These are phyloP conservation scores for Capsella rubella DNA, from an alignment of 441 rosid genomes.

Conservation along the genomic window DNA sequence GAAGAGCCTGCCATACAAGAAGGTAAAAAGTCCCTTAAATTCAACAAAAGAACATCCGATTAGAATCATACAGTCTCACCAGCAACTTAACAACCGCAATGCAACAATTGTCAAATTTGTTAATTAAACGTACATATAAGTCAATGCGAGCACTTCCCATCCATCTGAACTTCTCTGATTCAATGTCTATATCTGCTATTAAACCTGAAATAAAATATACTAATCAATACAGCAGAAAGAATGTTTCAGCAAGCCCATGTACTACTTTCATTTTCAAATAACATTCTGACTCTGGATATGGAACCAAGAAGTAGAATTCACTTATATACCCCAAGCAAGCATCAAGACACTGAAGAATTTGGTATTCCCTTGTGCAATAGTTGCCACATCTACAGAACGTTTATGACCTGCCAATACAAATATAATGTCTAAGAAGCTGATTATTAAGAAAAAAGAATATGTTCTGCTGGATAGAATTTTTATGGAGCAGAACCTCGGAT, in stretches of 20 bases:
- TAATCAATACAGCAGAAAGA: background rate
- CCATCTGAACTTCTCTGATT: slow-evolving; percentile 93
- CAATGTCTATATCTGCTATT: slow-evolving; percentile 93
- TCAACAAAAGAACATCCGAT: background rate
- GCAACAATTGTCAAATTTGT: background rate
- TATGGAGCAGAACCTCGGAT: slow-evolving; percentile 68
- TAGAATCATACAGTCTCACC: slow-evolving; percentile 6
- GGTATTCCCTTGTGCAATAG: slow-evolving; percentile 71
- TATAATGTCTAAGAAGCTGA: slow-evolving; percentile 1
- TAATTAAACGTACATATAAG: slow-evolving; percentile 66
- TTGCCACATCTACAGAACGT: slow-evolving; percentile 79
- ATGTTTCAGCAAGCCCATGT: background rate
- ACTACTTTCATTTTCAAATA: background rate
- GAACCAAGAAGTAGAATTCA: background rate
- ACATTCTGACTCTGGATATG: background rate
- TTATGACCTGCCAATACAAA: slow-evolving; percentile 64
- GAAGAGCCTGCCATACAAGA: slow-evolving; percentile 61
- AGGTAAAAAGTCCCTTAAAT: background rate
- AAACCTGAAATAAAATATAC: slow-evolving; percentile 59
- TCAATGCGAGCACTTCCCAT: slow-evolving; percentile 90
- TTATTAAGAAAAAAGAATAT: background rate
- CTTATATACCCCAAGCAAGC: slow-evolving; percentile 90
- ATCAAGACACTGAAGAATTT: slow-evolving; percentile 83
- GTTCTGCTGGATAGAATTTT: background rate
- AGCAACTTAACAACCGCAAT: background rate